A percentile compares a stretch with the other conserved stretches of the same genome.
These are phyloP conservation scores for Coniosporium tulheliwenetii DNA, from an alignment of 2,329 filamentous ascomycete genomes.

Conservation along the genomic window DNA sequence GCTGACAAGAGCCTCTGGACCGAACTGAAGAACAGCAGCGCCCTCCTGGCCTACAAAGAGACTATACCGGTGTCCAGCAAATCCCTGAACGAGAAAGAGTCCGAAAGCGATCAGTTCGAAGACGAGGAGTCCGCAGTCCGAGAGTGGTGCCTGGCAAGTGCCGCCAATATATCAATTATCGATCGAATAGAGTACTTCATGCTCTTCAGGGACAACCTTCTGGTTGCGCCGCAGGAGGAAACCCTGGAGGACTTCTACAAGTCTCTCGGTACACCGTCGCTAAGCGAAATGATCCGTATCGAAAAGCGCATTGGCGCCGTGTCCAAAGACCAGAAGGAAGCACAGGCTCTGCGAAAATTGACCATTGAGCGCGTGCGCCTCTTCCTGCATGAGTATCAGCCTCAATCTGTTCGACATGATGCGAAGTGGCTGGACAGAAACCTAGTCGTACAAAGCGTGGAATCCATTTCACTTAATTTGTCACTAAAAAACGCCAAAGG, in stretches of 20 bases:
- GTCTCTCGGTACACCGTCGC: constrained; percentile 58
- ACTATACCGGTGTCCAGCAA: constrained; percentile 36
- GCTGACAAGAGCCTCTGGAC: constrained; percentile 64
- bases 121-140: constrained; percentile 40
- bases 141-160: constrained; percentile 62
- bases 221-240: constrained; percentile 86
- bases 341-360: constrained; percentile 56
- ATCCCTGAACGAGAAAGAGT: constrained; percentile 41
- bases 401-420: constrained; percentile 72
- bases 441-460: constrained; percentile 61
- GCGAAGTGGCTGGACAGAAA: constrained; percentile 82
- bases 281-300: constrained; percentile 67
- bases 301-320: constrained; percentile 56
- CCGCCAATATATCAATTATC: constrained; percentile 58
- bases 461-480: constrained; percentile 60
- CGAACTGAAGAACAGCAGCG: constrained; percentile 59
- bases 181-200: constrained; percentile 84
- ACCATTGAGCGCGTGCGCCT: constrained; percentile 79
- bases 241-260: constrained; percentile 70
- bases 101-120: constrained; percentile 26
- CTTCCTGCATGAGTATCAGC: constrained; percentile 72
- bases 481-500: constrained; percentile 37
- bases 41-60: constrained; percentile 74
- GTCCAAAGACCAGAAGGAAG: constrained; percentile 51
- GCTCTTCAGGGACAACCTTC: constrained; percentile 69